These are phyloP conservation scores for Tylopilus felleus DNA, from an alignment of 768 basidiomycete genomes.

Conservation along the genomic window DNA sequence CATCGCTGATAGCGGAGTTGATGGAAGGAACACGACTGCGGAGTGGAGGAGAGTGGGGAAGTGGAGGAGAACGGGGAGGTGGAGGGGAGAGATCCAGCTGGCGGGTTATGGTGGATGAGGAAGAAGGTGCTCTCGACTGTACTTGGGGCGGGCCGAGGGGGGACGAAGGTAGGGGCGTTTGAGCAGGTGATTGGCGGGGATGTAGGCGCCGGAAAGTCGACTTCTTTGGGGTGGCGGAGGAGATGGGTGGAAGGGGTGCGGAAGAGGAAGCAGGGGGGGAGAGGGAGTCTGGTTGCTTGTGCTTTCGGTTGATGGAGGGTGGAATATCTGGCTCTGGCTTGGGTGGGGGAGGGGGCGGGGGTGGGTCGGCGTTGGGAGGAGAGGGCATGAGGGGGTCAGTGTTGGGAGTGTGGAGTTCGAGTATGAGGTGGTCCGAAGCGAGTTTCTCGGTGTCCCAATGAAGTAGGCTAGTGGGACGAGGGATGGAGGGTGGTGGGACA, in stretches of 20 bases:
- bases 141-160: conserved; percentile 31
- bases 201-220: conserved; percentile 53
- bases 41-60: conserved; percentile 26
- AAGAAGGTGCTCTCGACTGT: conserved; percentile 17
- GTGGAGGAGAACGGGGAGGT: conserved; percentile 23
- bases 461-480: background rate
- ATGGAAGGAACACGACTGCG: conserved; percentile 34
- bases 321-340: background rate
- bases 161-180: conserved; percentile 30
- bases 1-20: conserved; percentile 19
- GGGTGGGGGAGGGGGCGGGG: background rate
- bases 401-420: conserved; percentile 1
- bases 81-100: conserved; percentile 24
- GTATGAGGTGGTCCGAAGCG: background rate
- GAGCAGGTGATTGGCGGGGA: conserved; percentile 26
- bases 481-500: conserved; percentile 6
- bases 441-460: conserved; percentile 22
- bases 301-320: conserved; percentile 7
- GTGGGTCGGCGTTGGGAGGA: background rate
- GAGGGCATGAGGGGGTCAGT: background rate
- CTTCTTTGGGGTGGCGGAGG: conserved; percentile 21
- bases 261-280: conserved; percentile 6
- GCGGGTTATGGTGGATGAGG: conserved; percentile 18
- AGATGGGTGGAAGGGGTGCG: background rate
- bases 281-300: conserved; percentile 2